phyloP scores from a whole-genome alignment of 768 basidiomycete genomes.

The Tephrocybe sp. region DNA sequence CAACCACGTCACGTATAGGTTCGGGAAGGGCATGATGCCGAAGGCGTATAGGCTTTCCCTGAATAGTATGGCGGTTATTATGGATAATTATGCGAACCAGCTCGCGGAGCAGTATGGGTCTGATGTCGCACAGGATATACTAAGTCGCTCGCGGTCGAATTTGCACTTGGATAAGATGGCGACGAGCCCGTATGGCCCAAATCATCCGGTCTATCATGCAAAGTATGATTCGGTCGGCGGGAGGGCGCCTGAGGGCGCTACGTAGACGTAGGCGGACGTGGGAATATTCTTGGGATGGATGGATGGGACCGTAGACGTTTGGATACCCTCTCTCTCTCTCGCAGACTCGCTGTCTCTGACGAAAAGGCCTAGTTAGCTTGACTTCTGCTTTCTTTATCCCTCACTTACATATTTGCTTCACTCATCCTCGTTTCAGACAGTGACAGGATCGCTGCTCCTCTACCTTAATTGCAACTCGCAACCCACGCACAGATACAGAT shows the following conservation, averaged over 20 bases:
- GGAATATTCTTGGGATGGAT: too few species aligned
- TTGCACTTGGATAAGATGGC: constrained; percentile 26
- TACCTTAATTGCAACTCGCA: too few species aligned
- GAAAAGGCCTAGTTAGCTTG: too few species aligned
- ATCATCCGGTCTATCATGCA: constrained; percentile 18
- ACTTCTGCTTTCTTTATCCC: too few species aligned
- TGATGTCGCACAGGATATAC: constrained; percentile 52
- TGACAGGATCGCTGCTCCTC: too few species aligned
- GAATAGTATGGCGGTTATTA: constrained; percentile 72
- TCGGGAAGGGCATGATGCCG: constrained; percentile 89
- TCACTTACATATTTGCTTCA: too few species aligned
- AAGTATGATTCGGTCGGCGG: constrained; percentile 22
- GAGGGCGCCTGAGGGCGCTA: constrained; percentile 12
- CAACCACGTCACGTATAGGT: constrained; percentile 83
- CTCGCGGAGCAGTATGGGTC: constrained; percentile 66
- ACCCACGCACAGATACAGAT: too few species aligned
- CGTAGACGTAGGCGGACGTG: neutral
- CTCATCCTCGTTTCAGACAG: too few species aligned
- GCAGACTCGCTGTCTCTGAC: too few species aligned
- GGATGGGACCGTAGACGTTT: too few species aligned
- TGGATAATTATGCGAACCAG: constrained; percentile 79
- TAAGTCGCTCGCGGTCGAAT: constrained; percentile 49
- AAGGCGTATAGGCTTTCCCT: constrained; percentile 73
- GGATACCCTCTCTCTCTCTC: too few species aligned
- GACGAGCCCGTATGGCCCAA: neutral